Percentiles rank a stretch among this genome's conserved stretches.
These are phyloP conservation scores for Mixia osmundae DNA, from an alignment of 1,284 basidiomycete genomes.

Conservation along the genomic window DNA sequence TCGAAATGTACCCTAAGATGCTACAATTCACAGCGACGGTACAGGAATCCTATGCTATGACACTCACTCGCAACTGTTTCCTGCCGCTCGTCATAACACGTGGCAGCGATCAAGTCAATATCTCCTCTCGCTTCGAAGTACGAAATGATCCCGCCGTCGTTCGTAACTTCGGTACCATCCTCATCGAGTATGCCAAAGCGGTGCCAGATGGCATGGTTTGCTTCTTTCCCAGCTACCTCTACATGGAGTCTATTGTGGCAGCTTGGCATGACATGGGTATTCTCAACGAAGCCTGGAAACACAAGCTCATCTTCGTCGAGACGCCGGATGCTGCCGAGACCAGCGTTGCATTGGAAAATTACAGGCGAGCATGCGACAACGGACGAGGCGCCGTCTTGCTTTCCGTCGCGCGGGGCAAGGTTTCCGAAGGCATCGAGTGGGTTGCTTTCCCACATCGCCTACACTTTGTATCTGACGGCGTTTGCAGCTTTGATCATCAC, in stretches of 20 bases:
- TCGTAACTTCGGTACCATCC: conserved; percentile 91
- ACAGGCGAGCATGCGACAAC: conserved; percentile 84
- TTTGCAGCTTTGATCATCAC: conserved; percentile 99
- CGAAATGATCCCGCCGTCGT: conserved; percentile 98
- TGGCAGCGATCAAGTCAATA: conserved; percentile 93
- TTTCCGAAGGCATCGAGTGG: conserved; percentile 98
- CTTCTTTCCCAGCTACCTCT: conserved; percentile 97
- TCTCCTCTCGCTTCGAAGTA: conserved; percentile 97
- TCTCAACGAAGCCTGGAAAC: conserved; percentile 96
- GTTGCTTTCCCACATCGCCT: no score
- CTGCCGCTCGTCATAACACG: conserved; percentile 94
- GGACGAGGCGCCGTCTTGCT: conserved; percentile 88
- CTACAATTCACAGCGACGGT: conserved; percentile 92
- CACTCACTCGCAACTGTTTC: conserved; percentile 86
- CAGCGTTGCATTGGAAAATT: conserved; percentile 92
- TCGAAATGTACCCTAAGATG: conserved; percentile 99
- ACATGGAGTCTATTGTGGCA: conserved; percentile 99
- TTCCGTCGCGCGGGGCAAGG: conserved; percentile 94
- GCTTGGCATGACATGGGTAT: conserved; percentile 99
- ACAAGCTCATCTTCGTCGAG: conserved; percentile 98
- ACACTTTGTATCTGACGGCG: no score
- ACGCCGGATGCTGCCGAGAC: conserved; percentile 98
- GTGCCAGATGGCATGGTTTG: conserved; percentile 98
- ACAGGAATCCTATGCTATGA: conserved; percentile 96
- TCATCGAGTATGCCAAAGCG: conserved; percentile 91